Conservation (phyloP, 768 basidiomycete species). For the Flagelloscypha sp. region DNA sequence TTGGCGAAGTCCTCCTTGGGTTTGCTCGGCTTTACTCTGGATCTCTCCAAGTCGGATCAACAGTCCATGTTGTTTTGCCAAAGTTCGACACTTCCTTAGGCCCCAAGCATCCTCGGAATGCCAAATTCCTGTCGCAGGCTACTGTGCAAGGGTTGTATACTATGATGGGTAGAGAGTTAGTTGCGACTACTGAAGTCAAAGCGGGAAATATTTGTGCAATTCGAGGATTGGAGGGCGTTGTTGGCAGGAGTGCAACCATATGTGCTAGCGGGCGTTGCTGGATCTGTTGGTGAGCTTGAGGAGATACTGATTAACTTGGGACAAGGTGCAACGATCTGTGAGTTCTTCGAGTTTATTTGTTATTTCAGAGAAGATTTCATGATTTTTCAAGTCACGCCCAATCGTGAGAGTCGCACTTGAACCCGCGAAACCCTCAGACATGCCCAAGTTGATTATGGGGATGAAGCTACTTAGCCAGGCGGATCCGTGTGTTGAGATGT, state of each 20-base stretch:
- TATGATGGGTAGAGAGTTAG: constrained; percentile 98
- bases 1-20: constrained; percentile 69
- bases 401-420: constrained; percentile 96
- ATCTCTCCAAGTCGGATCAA: constrained; percentile 54
- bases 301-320: constrained; percentile 76
- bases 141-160: constrained; percentile 76
- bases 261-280: constrained; percentile 55
- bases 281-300: constrained; percentile 26
- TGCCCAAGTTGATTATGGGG: constrained; percentile 82
- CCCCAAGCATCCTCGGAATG: constrained; percentile 62
- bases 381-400: constrained; percentile 54
- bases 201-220: constrained; percentile 96
- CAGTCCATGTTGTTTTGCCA: constrained; percentile 72
- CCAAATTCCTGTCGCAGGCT: constrained; percentile 48
- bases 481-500: constrained; percentile 95
- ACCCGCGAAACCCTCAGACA: constrained; percentile 72
- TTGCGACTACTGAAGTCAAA: constrained; percentile 68
- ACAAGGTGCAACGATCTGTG: constrained; percentile 56
- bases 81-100: constrained; percentile 67
- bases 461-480: constrained; percentile 86
- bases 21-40: constrained; percentile 95
- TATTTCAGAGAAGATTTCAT: background rate
- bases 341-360: constrained; percentile 13
- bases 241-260: constrained; percentile 85
- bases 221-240: constrained; percentile 80